Evolutionary conservation across 805 yeast genomes (phyloP), one percentile per base, ranked within the genome.

Genomic region (Wickerhamomyces silvicola): DNA sequence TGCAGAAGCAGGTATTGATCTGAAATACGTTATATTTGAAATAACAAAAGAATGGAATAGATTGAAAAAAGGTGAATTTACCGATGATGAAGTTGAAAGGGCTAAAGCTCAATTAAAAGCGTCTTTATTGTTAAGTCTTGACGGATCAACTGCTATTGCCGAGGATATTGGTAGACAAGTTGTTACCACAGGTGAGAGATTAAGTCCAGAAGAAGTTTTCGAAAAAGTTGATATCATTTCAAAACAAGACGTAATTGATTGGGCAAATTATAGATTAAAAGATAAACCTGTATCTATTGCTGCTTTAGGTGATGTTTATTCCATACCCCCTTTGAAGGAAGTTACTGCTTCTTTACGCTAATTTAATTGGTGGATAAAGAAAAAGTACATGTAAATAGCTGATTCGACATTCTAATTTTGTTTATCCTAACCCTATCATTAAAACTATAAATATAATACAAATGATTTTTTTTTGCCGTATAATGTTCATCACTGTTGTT

Each of bases 161-260:
- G 99, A 92, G 62, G 97, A 92, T 59, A 86, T 92, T 47, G 98
- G 98, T 18, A 79, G 98, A 60, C 98, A 92, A 59, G 68, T 92
- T 35, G 95, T 92, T 27, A 90, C 96, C 32, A 88, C 97, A 4
- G 98, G 98, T 19, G 60, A 64, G 33, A 59, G 71, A 44, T 43
- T 64, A 29, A 60, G 69, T 9, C 70, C 71, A 6, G 71, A 65
- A 39, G 66, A 66, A 34, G 70, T 66, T 2, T 66, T 66, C 39
- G 62, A 63, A 31, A 72, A 81, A 38, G 92, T 92, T 10, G 87
- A 86, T 46, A 65, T 71, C 28, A 83, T 92, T 41, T 73, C 85
- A 8, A 79, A 74, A 49, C 70, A 76, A 23, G 97, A 87, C 56
- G 84, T 92, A 27, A 72, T 81, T 22, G 66, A 71, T 40, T 94